Percentiles rank a stretch among this genome's conserved stretches.
phyloP scores from a whole-genome alignment of 2,329 filamentous ascomycete genomes.

The Davidsoniella australis region DNA sequence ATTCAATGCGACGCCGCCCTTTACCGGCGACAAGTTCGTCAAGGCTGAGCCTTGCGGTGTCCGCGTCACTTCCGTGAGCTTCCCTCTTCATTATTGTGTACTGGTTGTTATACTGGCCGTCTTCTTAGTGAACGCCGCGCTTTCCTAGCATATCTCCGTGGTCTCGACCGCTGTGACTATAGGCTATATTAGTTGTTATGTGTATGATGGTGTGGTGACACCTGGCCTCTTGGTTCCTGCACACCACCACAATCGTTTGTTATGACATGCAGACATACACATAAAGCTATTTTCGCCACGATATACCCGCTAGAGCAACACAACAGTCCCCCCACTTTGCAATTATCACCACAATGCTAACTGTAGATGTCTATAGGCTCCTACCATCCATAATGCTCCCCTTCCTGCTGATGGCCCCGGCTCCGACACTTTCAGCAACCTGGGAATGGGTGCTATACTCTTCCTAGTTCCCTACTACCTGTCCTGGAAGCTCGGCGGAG shows the following conservation, averaged over 20 bases:
- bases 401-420: slow-evolving; percentile 79
- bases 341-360: slow-evolving; percentile 1
- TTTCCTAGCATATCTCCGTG: too few species aligned
- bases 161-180: too few species aligned
- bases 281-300: too few species aligned
- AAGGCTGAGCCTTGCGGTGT: slow-evolving; percentile 45
- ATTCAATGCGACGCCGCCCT: slow-evolving; percentile 26
- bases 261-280: too few species aligned
- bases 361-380: slow-evolving; percentile 40
- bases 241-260: too few species aligned
- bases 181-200: too few species aligned
- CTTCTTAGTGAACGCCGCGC: too few species aligned
- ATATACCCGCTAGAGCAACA: too few species aligned
- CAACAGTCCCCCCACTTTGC: too few species aligned
- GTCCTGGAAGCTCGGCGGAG: slow-evolving; percentile 68
- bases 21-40: slow-evolving; percentile 41
- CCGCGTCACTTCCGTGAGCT: slow-evolving; percentile 25
- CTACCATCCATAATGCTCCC: slow-evolving; percentile 83
- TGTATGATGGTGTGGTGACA: too few species aligned
- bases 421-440: slow-evolving; percentile 75
- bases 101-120: too few species aligned
- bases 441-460: slow-evolving; percentile 53
- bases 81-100: background rate
- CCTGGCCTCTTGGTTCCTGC: too few species aligned
- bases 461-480: slow-evolving; percentile 60